Percentiles rank a stretch among this genome's conserved stretches.
These are phyloP conservation scores for Rhodotorula babjevae DNA, from an alignment of 768 basidiomycete species.

Conservation along the genomic window DNA sequence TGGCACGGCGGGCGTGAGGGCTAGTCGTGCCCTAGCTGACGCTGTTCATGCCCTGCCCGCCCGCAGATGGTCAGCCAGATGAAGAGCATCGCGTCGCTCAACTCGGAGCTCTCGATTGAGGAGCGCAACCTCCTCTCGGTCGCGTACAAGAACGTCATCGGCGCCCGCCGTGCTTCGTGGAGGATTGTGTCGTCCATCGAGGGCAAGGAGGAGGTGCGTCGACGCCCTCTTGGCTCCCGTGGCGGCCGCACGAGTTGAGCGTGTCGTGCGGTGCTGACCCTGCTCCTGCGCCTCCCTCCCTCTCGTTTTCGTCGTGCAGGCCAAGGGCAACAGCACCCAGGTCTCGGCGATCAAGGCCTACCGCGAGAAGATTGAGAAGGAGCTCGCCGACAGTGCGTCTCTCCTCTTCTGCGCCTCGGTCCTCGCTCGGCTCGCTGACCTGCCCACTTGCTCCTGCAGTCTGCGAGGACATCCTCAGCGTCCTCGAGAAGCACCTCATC, in stretches of 20 bases:
- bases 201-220: slow-evolving; percentile 79
- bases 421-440: background rate
- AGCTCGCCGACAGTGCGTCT: slow-evolving; percentile 70
- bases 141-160: slow-evolving; percentile 97
- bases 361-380: slow-evolving; percentile 94
- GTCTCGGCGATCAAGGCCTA: slow-evolving; percentile 95
- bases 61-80: slow-evolving; percentile 96
- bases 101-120: slow-evolving; percentile 96
- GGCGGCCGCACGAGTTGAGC: background rate
- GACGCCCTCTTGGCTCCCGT: background rate
- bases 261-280: background rate
- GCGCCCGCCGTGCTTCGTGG: slow-evolving; percentile 96
- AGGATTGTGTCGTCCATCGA: slow-evolving; percentile 97
- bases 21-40: no score
- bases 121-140: slow-evolving; percentile 97
- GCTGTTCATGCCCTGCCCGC: no score
- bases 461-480: slow-evolving; percentile 96
- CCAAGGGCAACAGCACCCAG: slow-evolving; percentile 93
- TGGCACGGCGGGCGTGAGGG: no score
- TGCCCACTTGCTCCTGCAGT: slow-evolving; percentile 45
- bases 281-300: background rate
- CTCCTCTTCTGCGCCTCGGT: background rate
- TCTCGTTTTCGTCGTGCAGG: no score
- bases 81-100: slow-evolving; percentile 88
- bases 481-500: slow-evolving; percentile 95